phyloP scores from a whole-genome alignment of 148 eudicot genomes.

The Gaultheria prostrata region DNA sequence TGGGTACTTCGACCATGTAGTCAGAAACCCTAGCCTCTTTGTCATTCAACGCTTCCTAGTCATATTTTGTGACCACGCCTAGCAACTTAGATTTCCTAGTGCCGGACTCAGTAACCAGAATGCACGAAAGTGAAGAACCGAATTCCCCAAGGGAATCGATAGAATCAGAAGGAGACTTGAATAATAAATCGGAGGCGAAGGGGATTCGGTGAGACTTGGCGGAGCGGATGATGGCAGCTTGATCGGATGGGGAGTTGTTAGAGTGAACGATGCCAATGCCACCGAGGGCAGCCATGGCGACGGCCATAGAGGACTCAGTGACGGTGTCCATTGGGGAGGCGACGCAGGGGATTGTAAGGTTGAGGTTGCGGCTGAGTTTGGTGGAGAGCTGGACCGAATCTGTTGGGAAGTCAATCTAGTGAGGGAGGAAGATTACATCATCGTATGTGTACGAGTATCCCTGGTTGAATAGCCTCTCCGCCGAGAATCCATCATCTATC shows the following conservation, averaged over 20 bases:
- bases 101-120: slow-evolving; percentile 65
- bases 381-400: slow-evolving; percentile 66
- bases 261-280: slow-evolving; percentile 77
- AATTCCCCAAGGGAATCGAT: slow-evolving; percentile 53
- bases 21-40: slow-evolving; percentile 56
- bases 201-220: slow-evolving; percentile 73
- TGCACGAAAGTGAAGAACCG: slow-evolving; percentile 35
- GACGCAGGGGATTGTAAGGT: slow-evolving; percentile 74
- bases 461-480: slow-evolving; percentile 58
- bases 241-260: slow-evolving; percentile 56
- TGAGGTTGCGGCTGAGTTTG: slow-evolving; percentile 57
- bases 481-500: slow-evolving; percentile 67
- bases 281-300: slow-evolving; percentile 80
- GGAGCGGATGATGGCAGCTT: slow-evolving; percentile 43
- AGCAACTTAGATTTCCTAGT: slow-evolving; percentile 43
- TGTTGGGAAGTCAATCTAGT: slow-evolving; percentile 83
- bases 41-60: slow-evolving; percentile 39
- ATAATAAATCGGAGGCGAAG: slow-evolving; percentile 42
- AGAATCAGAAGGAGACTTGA: slow-evolving; percentile 56
- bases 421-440: slow-evolving; percentile 89
- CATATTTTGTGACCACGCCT: slow-evolving; percentile 54
- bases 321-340: slow-evolving; percentile 97
- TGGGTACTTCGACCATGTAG: slow-evolving; percentile 49
- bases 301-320: slow-evolving; percentile 83
- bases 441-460: slow-evolving; percentile 86